phyloP scores from a whole-genome alignment of 257 asterid genomes.

The Misopates orontium region DNA sequence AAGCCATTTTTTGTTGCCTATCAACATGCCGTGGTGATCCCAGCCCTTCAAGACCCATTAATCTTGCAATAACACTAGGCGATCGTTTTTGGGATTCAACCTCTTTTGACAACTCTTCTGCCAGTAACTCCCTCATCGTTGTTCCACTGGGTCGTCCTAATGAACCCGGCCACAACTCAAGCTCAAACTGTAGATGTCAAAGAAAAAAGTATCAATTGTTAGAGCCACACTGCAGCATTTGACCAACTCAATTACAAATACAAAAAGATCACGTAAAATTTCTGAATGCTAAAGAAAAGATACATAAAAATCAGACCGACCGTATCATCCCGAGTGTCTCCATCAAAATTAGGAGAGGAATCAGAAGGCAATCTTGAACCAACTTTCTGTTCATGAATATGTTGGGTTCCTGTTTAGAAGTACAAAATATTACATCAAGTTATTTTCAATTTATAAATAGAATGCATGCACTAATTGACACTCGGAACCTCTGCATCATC shows the following conservation, averaged over 20 bases:
- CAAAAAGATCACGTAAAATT: not conserved
- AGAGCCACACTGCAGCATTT: slow-evolving; percentile 20
- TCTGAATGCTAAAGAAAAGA: slow-evolving; percentile 7
- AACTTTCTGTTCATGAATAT: slow-evolving; percentile 44
- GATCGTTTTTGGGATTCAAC: slow-evolving; percentile 55
- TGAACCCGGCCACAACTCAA: slow-evolving; percentile 51
- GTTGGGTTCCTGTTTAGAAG: slow-evolving; percentile 54
- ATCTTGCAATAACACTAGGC: slow-evolving; percentile 67
- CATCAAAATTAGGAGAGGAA: slow-evolving; percentile 49
- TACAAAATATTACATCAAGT: slow-evolving; percentile 24
- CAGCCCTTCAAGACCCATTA: slow-evolving; percentile 86
- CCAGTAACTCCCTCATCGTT: slow-evolving; percentile 72
- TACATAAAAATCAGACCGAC: slow-evolving; percentile 34
- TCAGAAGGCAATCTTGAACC: slow-evolving; percentile 49
- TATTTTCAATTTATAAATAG: slow-evolving; percentile 16
- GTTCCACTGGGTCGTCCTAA: slow-evolving; percentile 44
- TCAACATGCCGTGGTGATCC: slow-evolving; percentile 60
- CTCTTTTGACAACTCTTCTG: slow-evolving; percentile 75
- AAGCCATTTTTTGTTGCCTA: slow-evolving; percentile 48
- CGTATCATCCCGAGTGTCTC: slow-evolving; percentile 47
- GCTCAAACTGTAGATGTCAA: slow-evolving; percentile 48
- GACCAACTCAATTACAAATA: slow-evolving; percentile 5
- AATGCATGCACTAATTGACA: slow-evolving; percentile 3
- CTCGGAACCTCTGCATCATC: slow-evolving; percentile 11
- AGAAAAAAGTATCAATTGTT: slow-evolving; percentile 18